Evolutionary conservation across 345 rosid genomes (phyloP).

Genomic region (Excoecaria cochinchinensis): DNA sequence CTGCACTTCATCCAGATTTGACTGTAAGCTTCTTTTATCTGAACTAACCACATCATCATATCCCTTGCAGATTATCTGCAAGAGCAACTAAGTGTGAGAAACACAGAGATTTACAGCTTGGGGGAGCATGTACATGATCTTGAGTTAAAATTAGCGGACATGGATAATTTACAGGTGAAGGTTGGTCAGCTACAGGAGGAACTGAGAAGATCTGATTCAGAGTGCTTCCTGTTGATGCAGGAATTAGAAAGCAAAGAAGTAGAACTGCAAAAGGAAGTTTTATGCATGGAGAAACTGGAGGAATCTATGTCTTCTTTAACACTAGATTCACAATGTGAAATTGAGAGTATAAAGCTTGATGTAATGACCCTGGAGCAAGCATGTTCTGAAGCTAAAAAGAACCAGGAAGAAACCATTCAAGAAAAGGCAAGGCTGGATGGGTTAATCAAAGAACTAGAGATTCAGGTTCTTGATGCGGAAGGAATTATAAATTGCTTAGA

Average conservation of each 20-base stretch:
- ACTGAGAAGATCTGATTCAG: slow-evolving; percentile 51
- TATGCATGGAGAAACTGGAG: slow-evolving; percentile 64
- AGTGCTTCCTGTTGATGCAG: slow-evolving; percentile 42
- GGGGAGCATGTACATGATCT: slow-evolving; percentile 52
- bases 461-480: slow-evolving; percentile 42
- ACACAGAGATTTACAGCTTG: slow-evolving; percentile 51
- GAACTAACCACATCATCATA: slow-evolving; percentile 16
- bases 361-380: slow-evolving; percentile 56
- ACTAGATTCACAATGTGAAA: slow-evolving; percentile 75
- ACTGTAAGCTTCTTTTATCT: slow-evolving; percentile 1
- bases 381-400: slow-evolving; percentile 50
- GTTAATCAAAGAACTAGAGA: slow-evolving; percentile 48
- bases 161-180: slow-evolving; percentile 45
- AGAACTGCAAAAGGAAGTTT: slow-evolving; percentile 49
- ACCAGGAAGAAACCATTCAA: slow-evolving; percentile 46
- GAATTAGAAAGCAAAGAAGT: slow-evolving; percentile 61
- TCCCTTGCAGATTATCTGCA: slow-evolving; percentile 64
- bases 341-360: slow-evolving; percentile 83
- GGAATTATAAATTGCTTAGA: slow-evolving; percentile 37
- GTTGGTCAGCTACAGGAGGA: slow-evolving; percentile 47
- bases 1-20: not conserved
- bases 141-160: slow-evolving; percentile 59
- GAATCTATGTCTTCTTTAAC: slow-evolving; percentile 56
- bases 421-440: slow-evolving; percentile 47
- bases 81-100: slow-evolving; percentile 70